Evolutionary conservation across 2,329 filamentous ascomycete genomes (phyloP).

Genomic region (Lecanicillium sp.): DNA sequence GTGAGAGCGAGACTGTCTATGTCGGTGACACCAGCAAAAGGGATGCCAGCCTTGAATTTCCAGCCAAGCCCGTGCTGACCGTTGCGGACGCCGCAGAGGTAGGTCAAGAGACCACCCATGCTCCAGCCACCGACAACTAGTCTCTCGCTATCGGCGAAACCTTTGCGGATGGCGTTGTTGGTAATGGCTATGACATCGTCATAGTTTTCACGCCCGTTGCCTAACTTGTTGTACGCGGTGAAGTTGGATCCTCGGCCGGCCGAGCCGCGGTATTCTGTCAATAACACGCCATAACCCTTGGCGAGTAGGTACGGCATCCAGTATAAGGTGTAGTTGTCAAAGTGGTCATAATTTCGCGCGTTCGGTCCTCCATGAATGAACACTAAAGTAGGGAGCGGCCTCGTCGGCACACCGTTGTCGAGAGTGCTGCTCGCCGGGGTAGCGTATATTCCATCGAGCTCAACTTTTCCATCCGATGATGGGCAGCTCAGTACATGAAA

Average conservation of each 20-base stretch:
- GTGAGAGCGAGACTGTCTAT: constrained; percentile 29
- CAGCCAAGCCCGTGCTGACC: constrained; percentile 27
- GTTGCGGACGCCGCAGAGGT: constrained; percentile 30
- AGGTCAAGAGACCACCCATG: constrained; percentile 33
- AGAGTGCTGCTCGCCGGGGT: constrained; percentile 17
- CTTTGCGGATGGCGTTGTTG: constrained; percentile 26
- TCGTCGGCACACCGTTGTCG: constrained; percentile 2
- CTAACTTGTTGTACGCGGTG: constrained; percentile 23
- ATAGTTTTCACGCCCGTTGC: constrained; percentile 30
- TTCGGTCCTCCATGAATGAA: constrained; percentile 32
- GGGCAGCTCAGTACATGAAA: constrained; percentile 20
- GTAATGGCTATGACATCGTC: constrained; percentile 30
- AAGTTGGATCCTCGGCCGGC: constrained; percentile 27
- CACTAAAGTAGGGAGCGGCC: constrained; percentile 28
- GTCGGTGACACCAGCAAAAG: constrained; percentile 31
- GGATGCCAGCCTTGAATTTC: constrained; percentile 30
- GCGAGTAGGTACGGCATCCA: constrained; percentile 28
- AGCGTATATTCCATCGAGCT: constrained; percentile 25
- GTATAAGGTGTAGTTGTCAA: constrained; percentile 21
- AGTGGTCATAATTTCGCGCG: constrained; percentile 23
- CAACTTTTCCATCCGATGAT: constrained; percentile 23
- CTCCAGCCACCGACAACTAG: constrained; percentile 32
- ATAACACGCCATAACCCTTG: constrained; percentile 30
- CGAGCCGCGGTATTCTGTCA: constrained; percentile 33
- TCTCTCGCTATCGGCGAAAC: constrained; percentile 25